Base-by-base conservation (phyloP, 2,329 filamentous ascomycete genomes). In the Penicillium rolfsii region DNA sequence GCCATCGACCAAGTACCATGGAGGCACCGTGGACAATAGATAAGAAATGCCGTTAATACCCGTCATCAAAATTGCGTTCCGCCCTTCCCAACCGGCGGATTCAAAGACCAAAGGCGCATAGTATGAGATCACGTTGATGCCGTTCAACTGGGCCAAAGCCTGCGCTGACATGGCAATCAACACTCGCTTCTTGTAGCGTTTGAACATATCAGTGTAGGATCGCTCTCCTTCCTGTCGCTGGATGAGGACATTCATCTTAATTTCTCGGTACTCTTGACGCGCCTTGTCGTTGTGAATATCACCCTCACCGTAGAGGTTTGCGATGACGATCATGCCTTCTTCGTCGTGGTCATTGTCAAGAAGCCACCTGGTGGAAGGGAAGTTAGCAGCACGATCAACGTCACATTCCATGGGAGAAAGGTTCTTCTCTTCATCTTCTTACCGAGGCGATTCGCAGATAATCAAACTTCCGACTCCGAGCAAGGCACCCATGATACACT, bases 91-190 rank as follows among this genome's bases (percentile, higher is more conserved):
- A n/a, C 95, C 94, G 40, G 95, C 95, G 61, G 93, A 93, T 78
- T 97, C 93, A 71, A 99, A 98, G 16, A 98, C 94, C 58, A 96
- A 87, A 0, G 95, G 95, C 0, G 95, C 95, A 74, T 99, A 99
- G 83, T 98, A 99, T 1, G 94, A 98, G 65, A 99, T 99, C 74
- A 99, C 95, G 79, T 99, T 99, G 81, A 99, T 99, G 67, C 95
- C 95, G 80, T 98, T 98, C 57, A 99, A 87, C 79, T 99, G 95
- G 30, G 95, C 95, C 66, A 99, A 86, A 5, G 89, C 93, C 78
- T 98, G 95, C 4, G 95, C 95, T 36, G 94, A 98, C 95, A 98
- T 98, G 79, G 95, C 95, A 75, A 98, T 98, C 73, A 98, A 92
- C 66, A 98, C 94, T 56, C 95, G 91, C 71, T 90, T 95, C 74